Percentiles rank a stretch among this genome's conserved stretches.
phyloP scores from a whole-genome alignment of 345 rosid species.

The Iberis pinnata region DNA sequence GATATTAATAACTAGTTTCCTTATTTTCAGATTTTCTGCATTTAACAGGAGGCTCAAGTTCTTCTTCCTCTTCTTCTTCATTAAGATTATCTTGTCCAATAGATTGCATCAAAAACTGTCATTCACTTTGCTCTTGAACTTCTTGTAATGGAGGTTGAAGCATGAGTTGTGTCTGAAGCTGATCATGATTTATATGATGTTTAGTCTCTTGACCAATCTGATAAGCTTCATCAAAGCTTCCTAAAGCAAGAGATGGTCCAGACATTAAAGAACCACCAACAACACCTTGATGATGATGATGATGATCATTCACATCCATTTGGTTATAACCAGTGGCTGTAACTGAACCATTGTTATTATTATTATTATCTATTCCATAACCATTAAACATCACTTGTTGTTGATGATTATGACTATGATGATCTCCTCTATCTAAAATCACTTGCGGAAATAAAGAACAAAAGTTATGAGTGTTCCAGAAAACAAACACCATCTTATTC shows the following conservation, averaged over 20 bases:
- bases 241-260: constrained; percentile 49
- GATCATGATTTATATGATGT: constrained; percentile 36
- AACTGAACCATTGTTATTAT: constrained; percentile 34
- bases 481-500: too few relatives aligned
- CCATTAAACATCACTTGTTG: constrained; percentile 41
- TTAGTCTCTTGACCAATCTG: constrained; percentile 40
- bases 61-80: constrained; percentile 23
- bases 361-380: constrained; percentile 27
- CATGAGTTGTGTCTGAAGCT: constrained; percentile 46
- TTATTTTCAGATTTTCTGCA: constrained; percentile 24
- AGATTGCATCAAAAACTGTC: constrained; percentile 35
- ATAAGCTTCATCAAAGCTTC: constrained; percentile 43
- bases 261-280: constrained; percentile 25
- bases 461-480: too few relatives aligned
- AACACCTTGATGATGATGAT: too few relatives aligned
- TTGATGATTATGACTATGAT: too few relatives aligned
- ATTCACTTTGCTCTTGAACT: constrained; percentile 27
- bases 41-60: constrained; percentile 27
- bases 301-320: constrained; percentile 32
- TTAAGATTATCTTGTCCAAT: constrained; percentile 21
- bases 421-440: constrained; percentile 40
- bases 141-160: constrained; percentile 47
- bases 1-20: constrained; percentile 23
- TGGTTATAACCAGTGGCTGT: constrained; percentile 38
- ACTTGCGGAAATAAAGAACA: too few relatives aligned